Evolutionary conservation across 805 yeast genomes (phyloP).

Genomic region (Candida arabinofermentans): DNA sequence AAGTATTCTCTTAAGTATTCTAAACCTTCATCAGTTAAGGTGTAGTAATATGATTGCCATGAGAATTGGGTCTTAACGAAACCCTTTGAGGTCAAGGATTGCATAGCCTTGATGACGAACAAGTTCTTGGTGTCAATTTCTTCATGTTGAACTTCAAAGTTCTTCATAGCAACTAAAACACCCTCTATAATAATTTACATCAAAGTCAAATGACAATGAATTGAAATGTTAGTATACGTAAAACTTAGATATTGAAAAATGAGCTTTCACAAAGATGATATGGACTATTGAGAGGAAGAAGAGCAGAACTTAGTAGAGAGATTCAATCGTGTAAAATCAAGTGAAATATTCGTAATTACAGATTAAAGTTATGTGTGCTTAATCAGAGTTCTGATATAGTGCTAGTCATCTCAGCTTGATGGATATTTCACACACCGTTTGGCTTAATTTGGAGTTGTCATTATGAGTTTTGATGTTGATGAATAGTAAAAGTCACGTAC

Average conservation of each 20-base stretch:
- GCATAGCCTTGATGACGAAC: conserved; percentile 97
- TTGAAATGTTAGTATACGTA: conserved; percentile 19
- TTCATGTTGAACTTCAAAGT: conserved; percentile 96
- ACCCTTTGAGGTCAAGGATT: conserved; percentile 98
- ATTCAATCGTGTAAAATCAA: no score
- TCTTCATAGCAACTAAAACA: conserved; percentile 99
- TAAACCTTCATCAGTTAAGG: conserved; percentile 99
- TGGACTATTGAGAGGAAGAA: background rate
- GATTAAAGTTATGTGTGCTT: no score
- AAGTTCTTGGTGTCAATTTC: conserved; percentile 98
- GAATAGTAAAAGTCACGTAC: no score
- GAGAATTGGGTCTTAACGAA: conserved; percentile 99
- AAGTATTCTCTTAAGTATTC: conserved; percentile 97
- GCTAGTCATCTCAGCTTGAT: no score
- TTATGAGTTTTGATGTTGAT: no score
- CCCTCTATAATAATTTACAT: conserved; percentile 62
- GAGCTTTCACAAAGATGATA: no score
- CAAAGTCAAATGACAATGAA: background rate
- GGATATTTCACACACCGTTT: no score
- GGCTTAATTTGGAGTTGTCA: no score
- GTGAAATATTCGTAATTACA: no score
- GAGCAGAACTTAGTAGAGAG: background rate
- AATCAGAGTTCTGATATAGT: no score
- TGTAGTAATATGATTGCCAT: conserved; percentile 99
- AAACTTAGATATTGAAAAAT: no score